Base-by-base conservation (phyloP, 139 green algal species). In the Coelastrella sp. region DNA sequence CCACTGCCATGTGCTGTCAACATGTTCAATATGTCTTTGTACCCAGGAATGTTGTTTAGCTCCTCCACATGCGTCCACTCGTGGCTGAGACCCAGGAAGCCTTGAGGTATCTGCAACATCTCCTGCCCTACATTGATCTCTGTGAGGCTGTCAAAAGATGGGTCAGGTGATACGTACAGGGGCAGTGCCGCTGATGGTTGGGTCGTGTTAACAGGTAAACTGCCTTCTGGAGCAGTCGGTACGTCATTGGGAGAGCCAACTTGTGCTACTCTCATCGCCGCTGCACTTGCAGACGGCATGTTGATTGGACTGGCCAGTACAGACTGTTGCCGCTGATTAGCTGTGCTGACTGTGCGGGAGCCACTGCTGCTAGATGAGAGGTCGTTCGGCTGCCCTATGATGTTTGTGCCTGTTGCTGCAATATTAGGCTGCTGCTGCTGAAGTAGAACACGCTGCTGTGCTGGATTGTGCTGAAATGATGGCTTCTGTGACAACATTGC, bases 71-170 rank as follows among this genome's bases (percentile, higher is more conserved):
- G 68, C 4, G 80, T 78, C 88, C 88, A 91, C 72, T 91, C 88
- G n/a, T 91, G 88, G 59, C 76, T 87, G 60, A 91, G 83, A 7
- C 88, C 88, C 68, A 91, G 22, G 70, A 91, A 91, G 58, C 80
- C 85, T 9, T 84, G 80, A 4, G 88, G 88, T 60, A 91, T 91
- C 20, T 75, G 24, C 17, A 74, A 20, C 57, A 76, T 58, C 6
- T 61, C 20, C 61, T 59, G 60, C n/a, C 70, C 87, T 19, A 84
- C 57, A 24, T 74, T 75, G 15, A 90, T 60, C 63, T 88, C 84
- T 12, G 68, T 81, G 57, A 84, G 7, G 12, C 49, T 75, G 0
- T 75, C 25, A 61, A 90, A 84, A 20, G 12, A 27, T 61, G 85
- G 9, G 12, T 20, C 8, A 6, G 85, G 85, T 17, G 58, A 35